A percentile compares a stretch with the other conserved stretches of the same genome.
Conservation (phyloP, 2,329 filamentous ascomycete species). For the Coniochaeta prunicola region DNA sequence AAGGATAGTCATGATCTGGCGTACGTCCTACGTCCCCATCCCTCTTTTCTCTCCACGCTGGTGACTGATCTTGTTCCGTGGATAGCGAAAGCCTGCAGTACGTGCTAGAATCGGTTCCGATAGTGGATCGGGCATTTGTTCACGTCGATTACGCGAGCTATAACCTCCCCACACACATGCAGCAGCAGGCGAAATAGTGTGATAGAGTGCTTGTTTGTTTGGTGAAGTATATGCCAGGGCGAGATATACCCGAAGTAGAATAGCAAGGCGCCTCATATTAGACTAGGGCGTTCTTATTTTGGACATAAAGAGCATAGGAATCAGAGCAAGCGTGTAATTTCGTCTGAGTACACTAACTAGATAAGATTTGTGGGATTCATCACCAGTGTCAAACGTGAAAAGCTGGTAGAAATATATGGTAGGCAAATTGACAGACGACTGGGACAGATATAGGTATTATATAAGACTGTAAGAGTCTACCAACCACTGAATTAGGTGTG, state of each 20-base stretch:
- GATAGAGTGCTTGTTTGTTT: not conserved
- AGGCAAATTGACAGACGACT: not conserved
- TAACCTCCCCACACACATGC: constrained; percentile 54
- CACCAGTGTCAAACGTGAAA: not conserved
- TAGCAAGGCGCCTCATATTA: not conserved
- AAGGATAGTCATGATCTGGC: constrained; percentile 76
- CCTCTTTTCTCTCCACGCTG: not conserved
- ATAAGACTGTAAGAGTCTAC: not conserved
- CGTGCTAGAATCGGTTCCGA: constrained; percentile 76
- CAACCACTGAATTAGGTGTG: not conserved
- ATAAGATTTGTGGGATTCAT: not conserved
- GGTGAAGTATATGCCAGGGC: not conserved
- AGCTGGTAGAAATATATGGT: not conserved
- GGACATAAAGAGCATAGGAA: not conserved
- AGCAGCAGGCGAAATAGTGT: constrained; percentile 23
- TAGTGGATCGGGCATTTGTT: constrained; percentile 66
- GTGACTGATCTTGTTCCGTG: not conserved
- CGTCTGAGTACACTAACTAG: not conserved
- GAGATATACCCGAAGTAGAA: not conserved
- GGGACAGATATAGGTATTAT: not conserved
- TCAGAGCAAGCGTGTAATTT: not conserved
- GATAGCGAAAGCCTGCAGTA: constrained; percentile 68
- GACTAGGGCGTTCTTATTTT: not conserved
- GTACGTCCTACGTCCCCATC: constrained; percentile 11
- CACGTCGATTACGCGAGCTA: constrained; percentile 59